Conservation (phyloP, 2,329 filamentous ascomycete genomes). For the Paecilomyces sp. region DNA sequence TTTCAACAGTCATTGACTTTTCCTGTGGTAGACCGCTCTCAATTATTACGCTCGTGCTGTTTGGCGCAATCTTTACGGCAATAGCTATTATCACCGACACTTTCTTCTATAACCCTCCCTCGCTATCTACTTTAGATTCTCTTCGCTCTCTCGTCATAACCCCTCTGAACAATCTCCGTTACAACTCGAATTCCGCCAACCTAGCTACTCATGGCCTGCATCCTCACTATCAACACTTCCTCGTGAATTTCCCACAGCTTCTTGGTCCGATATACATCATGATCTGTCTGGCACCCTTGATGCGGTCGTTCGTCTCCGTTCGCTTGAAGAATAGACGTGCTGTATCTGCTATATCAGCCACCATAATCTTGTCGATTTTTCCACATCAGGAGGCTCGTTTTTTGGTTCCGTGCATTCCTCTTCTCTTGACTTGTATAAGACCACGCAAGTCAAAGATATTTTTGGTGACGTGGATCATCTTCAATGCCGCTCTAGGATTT, state of each 20-base stretch:
- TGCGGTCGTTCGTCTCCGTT: constrained; percentile 16
- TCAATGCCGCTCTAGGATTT: constrained; percentile 42
- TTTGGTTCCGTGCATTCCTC: constrained; percentile 43
- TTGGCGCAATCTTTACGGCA: constrained; percentile 60
- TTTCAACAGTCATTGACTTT: neutral
- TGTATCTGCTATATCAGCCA: constrained; percentile 37
- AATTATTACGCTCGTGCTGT: constrained; percentile 56
- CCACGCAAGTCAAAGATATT: constrained; percentile 35
- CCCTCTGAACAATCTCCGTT: constrained; percentile 68
- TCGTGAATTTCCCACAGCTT: constrained; percentile 64
- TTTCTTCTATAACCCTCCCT: constrained; percentile 58
- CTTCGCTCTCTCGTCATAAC: constrained; percentile 60
- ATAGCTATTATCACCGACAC: constrained; percentile 79
- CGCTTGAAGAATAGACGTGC: constrained; percentile 33
- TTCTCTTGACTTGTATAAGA: constrained; percentile 43
- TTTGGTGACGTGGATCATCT: constrained; percentile 39
- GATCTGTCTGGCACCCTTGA: constrained; percentile 43
- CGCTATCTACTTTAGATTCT: constrained; percentile 27
- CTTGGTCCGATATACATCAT: constrained; percentile 63
- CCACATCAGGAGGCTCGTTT: constrained; percentile 49
- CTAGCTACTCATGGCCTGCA: constrained; percentile 70
- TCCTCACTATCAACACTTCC: constrained; percentile 68
- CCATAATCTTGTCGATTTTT: constrained; percentile 37
- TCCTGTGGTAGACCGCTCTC: constrained; percentile 47
- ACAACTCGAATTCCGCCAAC: constrained; percentile 65